Evolutionary conservation across 768 basidiomycete genomes (phyloP).

Genomic region (Lyophyllum decastes): DNA sequence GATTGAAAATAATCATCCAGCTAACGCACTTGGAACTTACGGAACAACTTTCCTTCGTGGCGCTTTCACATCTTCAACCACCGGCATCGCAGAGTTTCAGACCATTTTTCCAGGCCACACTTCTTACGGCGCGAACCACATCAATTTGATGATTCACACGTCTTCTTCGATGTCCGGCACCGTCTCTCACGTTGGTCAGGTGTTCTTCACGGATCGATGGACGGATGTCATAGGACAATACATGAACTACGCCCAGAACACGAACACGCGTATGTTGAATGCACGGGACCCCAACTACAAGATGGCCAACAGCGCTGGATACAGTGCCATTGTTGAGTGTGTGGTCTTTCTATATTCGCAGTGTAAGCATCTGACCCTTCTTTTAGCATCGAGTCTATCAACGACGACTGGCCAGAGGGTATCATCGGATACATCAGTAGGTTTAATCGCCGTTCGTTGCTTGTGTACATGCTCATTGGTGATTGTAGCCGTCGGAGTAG

Average conservation of each 20-base stretch:
- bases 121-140: conserved; percentile 17
- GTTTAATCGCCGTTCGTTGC: not conserved
- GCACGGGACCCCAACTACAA: conserved; percentile 22
- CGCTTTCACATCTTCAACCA: conserved; percentile 12
- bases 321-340: conserved; percentile 31
- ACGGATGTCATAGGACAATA: conserved; percentile 21
- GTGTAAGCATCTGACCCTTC: not conserved
- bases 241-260: conserved; percentile 18
- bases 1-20: not conserved
- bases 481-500: conserved; percentile 28
- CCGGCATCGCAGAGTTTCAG: conserved; percentile 18
- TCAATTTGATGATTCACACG: conserved; percentile 19
- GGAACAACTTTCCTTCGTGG: conserved; percentile 21
- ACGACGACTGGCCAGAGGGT: conserved; percentile 33
- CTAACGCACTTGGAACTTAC: conserved; percentile 19
- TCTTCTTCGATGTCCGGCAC: conserved; percentile 14
- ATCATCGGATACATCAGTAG: conserved; percentile 32
- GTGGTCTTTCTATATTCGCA: not conserved
- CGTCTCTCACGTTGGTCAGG: conserved; percentile 18
- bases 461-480: not conserved
- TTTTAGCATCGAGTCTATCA: conserved; percentile 22
- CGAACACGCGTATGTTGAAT: conserved; percentile 21
- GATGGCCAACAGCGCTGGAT: conserved; percentile 24
- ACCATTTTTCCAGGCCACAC: conserved; percentile 20
- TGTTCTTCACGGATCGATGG: conserved; percentile 23